phyloP scores from a whole-genome alignment of 176 grass and related monocot species.

The Eremochloa ophiuroides region DNA sequence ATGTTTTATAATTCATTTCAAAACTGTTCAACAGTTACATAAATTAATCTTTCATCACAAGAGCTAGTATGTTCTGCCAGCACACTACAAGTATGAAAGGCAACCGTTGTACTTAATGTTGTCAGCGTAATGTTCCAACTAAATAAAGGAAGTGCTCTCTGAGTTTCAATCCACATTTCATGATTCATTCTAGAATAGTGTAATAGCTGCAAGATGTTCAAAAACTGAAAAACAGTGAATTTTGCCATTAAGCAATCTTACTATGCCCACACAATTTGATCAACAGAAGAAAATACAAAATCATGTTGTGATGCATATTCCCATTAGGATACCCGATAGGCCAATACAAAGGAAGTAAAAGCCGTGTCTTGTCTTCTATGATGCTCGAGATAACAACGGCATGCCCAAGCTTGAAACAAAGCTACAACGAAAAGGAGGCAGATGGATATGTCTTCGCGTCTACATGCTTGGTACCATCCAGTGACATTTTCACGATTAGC shows the following conservation, averaged over 20 bases:
- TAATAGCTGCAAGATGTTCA: not conserved
- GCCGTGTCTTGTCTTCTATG: not conserved
- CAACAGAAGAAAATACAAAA: not conserved
- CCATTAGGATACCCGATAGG: not conserved
- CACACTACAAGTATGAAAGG: not conserved
- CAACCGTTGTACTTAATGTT: not conserved
- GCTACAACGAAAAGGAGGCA: not conserved
- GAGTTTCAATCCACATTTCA: not conserved
- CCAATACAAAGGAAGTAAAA: not conserved
- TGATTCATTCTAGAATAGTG: not conserved
- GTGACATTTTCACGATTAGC: not conserved
- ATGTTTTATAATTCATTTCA: not conserved
- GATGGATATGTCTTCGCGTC: not conserved
- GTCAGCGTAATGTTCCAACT: not conserved
- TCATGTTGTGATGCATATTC: not conserved
- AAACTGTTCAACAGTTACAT: not conserved
- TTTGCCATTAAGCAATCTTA: not conserved
- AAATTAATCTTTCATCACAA: not conserved
- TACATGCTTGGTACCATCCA: not conserved
- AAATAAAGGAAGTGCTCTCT: not conserved
- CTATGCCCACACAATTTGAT: not conserved
- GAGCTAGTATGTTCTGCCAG: not conserved
- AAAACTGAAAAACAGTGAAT: not conserved
- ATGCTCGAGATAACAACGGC: not conserved
- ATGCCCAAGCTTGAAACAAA: not conserved